phyloP scores from a whole-genome alignment of 768 basidiomycete species.

The Chlorophyllum brunneum region DNA sequence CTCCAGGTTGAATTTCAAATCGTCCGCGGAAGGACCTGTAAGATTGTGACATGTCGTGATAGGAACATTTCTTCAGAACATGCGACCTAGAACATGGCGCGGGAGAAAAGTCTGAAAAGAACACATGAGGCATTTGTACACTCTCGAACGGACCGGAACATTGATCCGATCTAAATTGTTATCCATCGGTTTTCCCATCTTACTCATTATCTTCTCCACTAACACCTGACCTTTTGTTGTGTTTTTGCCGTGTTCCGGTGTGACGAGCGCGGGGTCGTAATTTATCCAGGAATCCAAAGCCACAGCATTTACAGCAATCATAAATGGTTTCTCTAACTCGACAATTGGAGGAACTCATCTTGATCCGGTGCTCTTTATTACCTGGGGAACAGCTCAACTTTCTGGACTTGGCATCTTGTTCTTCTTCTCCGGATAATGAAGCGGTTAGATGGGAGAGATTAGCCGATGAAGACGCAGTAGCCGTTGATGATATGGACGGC shows the following conservation, averaged over 20 bases:
- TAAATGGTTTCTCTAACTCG: not conserved
- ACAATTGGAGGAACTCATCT: constrained; percentile 48
- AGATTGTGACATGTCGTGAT: too few species aligned
- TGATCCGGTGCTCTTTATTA: constrained; percentile 60
- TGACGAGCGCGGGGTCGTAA: too few species aligned
- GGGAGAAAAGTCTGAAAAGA: too few species aligned
- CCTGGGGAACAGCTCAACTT: constrained; percentile 53
- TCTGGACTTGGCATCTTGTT: constrained; percentile 19
- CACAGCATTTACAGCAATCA: too few species aligned
- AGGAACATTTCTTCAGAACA: too few species aligned
- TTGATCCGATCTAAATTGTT: constrained; percentile 8
- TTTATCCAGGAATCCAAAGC: too few species aligned
- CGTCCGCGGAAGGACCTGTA: too few species aligned
- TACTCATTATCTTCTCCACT: not conserved
- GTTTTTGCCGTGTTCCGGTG: too few species aligned
- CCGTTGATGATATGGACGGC: constrained; percentile 8
- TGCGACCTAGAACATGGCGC: not conserved
- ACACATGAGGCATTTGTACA: too few species aligned
- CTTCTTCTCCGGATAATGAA: not conserved
- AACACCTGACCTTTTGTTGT: not conserved
- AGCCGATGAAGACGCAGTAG: not conserved
- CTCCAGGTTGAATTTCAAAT: too few species aligned
- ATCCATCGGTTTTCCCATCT: not conserved
- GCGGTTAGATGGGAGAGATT: constrained; percentile 9
- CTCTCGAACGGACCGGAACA: not conserved